Evolutionary conservation across 2,329 filamentous ascomycete genomes (phyloP), one percentile per base, ranked within the genome.

Genomic region (Colletotrichum agaves): DNA sequence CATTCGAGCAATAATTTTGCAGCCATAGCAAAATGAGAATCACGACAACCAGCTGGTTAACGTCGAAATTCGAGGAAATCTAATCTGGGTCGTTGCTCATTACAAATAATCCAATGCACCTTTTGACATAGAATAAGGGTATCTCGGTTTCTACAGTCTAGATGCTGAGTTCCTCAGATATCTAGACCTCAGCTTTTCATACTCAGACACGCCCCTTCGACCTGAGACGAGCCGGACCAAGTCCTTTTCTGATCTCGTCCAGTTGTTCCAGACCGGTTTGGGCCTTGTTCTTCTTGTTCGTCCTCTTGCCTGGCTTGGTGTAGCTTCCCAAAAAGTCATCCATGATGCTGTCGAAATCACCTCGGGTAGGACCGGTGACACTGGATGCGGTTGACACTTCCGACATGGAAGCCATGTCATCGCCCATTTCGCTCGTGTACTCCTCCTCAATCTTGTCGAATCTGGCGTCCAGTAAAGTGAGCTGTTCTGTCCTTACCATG

Each of bases 401-500:
- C 11, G 88, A 90, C 74, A 90, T 83, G 3, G 88, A 89, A 8
- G 78, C 82, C 75, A 83, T 81, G 59, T 85, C 83, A 65, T 84
- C 82, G 23, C 82, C 76, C 39, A 83, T 83, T 69, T 81, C 82
- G 41, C 84, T 84, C n/a, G 67, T 67, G 71, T 88, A 97, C 69
- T 91, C 85, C 77, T 95, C 91, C 78, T 98, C 93, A 19, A 98
- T 88, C 78, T 88, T 93, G 77, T 99, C 96, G 77, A 98, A 99
- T 27, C 96, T 88, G 52, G 91, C 91, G 77, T 99, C 97, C 6
- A 99, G 84, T 1, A 97, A 86, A 0, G 90, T 90, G 68, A 97
- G 87, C 46, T 94, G 93, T 74, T 98, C 95, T 1, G 94, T 99
- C 62, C 96, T 89, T 58, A 93, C 90, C 17, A 97, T 84, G 0